Base-by-base conservation (phyloP, 2,329 filamentous ascomycete genomes). In the Trichoderma sp. region DNA sequence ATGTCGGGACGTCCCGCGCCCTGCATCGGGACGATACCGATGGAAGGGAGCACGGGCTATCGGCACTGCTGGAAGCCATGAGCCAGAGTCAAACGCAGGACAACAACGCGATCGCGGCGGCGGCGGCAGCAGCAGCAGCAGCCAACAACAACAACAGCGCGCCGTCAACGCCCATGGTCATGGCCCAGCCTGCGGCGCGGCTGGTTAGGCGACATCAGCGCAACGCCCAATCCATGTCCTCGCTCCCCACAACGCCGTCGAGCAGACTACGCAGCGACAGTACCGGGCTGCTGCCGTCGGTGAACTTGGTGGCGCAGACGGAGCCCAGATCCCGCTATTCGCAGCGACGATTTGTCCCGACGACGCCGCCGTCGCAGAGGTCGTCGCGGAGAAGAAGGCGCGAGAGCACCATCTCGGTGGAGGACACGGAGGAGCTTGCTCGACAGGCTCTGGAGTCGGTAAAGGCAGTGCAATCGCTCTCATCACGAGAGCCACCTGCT, bases 321-420 rank as follows among this genome's bases (percentile, higher is more conserved):
- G 87, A 86, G 77, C 83, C 85, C 15, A 79, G 79, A 3, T 81
- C 82, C 21, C 80, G 81, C 48, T 78, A 80, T 66, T 65, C 71
- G 10, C 75, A 73, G 66, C 69, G 73, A 56, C 78, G 79, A n/a
- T 78, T 78, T 64, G 72, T 77, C 2, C 78, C 81, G 6, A 79
- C 78, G n/a, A 82, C 81, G 0, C 80, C 82, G 1, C 75, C 76
- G 9, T 75, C 77, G 15, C 74, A 73, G 57, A 72, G 74, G 43
- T 78, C 80, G 21, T 79, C 80, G 56, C 82, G 85, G 44, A 85
- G 86, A 60, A 87, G 88, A 76, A 93, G 92, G 75, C 87, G 91
- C 66, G 92, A 96, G 75, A 94, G 91, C 78, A 96, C 92, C 1
- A 93, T 95, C 56, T 95, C 92, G 1, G 89, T 86, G 21, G 83